Conservation (phyloP, 495 filamentous ascomycete species). For the Podospora bellae-mahoneyi region DNA sequence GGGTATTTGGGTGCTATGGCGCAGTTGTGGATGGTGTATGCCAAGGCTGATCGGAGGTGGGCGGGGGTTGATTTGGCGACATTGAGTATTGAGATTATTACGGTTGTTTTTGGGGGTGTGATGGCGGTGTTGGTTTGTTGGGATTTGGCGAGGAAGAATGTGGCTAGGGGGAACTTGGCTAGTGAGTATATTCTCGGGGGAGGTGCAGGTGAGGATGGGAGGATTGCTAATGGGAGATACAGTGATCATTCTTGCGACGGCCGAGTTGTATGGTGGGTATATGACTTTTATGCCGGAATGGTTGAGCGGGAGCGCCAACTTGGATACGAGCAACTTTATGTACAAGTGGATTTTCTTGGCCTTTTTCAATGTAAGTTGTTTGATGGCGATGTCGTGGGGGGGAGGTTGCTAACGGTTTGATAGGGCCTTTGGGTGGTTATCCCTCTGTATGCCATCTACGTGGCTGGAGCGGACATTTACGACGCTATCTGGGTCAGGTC, state of each 20-base stretch:
- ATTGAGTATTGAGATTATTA: slow-evolving; percentile 79
- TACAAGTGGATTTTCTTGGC: slow-evolving; percentile 84
- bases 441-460: slow-evolving; percentile 71
- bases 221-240: neutral
- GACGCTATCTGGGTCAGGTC: slow-evolving; percentile 49
- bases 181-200: slow-evolving; percentile 35
- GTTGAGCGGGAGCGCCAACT: slow-evolving; percentile 70
- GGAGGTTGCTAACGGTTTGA: neutral
- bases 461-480: slow-evolving; percentile 58
- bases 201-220: neutral
- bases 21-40: slow-evolving; percentile 88
- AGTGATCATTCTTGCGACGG: slow-evolving; percentile 73
- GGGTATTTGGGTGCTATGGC: slow-evolving; percentile 49
- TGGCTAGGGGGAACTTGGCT: neutral
- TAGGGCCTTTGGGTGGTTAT: slow-evolving; percentile 75
- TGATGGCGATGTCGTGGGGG: neutral
- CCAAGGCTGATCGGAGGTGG: slow-evolving; percentile 82
- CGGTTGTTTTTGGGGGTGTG: slow-evolving; percentile 73
- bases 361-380: slow-evolving; percentile 66
- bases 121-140: slow-evolving; percentile 69
- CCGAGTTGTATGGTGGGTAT: slow-evolving; percentile 89
- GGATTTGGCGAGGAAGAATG: slow-evolving; percentile 56
- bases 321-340: slow-evolving; percentile 80
- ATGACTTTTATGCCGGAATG: slow-evolving; percentile 98
- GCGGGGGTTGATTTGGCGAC: slow-evolving; percentile 71